These are phyloP conservation scores for Ceratocystis destructans DNA, from an alignment of 2,329 filamentous ascomycete species.

Conservation along the genomic window DNA sequence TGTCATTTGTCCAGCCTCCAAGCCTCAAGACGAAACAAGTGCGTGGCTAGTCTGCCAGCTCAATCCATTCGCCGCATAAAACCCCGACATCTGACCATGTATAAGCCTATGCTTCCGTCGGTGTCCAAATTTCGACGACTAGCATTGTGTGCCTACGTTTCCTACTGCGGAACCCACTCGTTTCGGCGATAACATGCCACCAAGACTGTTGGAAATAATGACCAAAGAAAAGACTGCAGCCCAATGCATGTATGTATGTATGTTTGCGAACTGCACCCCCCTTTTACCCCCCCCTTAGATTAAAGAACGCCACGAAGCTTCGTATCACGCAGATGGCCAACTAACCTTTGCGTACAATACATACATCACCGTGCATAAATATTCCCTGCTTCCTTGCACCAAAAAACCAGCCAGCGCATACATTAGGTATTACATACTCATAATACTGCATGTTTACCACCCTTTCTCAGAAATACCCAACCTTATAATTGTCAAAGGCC, in stretches of 20 bases:
- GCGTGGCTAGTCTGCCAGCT: neutral
- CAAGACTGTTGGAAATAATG: neutral
- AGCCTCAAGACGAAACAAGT: neutral
- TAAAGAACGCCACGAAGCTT: neutral
- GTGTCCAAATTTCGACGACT: neutral
- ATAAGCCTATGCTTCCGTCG: neutral
- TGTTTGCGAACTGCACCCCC: neutral
- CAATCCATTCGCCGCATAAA: neutral
- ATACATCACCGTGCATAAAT: slow-evolving; percentile 16
- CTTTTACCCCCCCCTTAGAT: neutral
- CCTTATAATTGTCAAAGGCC: too few relatives aligned
- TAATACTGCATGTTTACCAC: neutral
- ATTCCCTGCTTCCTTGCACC: neutral
- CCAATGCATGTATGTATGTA: neutral
- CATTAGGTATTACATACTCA: neutral
- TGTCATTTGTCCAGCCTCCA: neutral
- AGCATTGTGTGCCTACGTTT: too few relatives aligned
- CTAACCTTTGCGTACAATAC: neutral
- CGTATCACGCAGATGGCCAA: neutral
- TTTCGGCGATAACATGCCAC: neutral
- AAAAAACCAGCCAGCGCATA: slow-evolving; percentile 9
- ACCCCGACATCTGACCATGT: neutral
- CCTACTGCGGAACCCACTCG: too few relatives aligned
- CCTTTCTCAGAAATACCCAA: too few relatives aligned
- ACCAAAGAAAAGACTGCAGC: neutral